These are phyloP conservation scores for Mortierella hygrophila DNA, from an alignment of 192 early-diverging fungal genomes.

Conservation along the genomic window DNA sequence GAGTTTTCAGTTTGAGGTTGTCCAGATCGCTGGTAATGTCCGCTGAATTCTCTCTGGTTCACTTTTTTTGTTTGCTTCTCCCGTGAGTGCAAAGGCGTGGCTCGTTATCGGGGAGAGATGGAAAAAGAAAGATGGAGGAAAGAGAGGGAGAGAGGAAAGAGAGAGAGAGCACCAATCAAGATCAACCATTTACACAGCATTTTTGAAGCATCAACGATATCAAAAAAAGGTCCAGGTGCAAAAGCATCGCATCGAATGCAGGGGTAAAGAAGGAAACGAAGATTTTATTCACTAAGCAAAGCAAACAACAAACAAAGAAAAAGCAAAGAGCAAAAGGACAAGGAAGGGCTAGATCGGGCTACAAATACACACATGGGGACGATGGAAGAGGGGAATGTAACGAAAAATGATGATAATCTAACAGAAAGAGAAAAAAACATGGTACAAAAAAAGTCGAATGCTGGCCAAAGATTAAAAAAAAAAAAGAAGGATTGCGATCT, in stretches of 20 bases:
- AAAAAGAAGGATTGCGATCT: too few relatives aligned
- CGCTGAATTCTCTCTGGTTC: too few relatives aligned
- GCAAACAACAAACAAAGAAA: neutral
- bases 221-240: neutral
- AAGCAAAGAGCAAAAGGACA: too few relatives aligned
- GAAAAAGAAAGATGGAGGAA: too few relatives aligned
- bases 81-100: too few relatives aligned
- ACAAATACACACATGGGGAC: neutral
- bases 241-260: neutral
- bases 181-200: neutral
- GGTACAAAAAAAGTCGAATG: neutral
- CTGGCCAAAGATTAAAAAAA: neutral
- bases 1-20: too few relatives aligned
- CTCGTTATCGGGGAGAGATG: too few relatives aligned
- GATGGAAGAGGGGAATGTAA: neutral
- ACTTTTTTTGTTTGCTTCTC: too few relatives aligned
- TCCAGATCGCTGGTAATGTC: too few relatives aligned
- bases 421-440: neutral
- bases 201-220: neutral
- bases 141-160: too few relatives aligned
- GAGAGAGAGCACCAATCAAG: neutral
- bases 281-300: neutral
- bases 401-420: neutral
- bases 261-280: neutral
- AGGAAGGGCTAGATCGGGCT: neutral